phyloP scores from a whole-genome alignment of 345 rosid species.

The Sapria himalayana region DNA sequence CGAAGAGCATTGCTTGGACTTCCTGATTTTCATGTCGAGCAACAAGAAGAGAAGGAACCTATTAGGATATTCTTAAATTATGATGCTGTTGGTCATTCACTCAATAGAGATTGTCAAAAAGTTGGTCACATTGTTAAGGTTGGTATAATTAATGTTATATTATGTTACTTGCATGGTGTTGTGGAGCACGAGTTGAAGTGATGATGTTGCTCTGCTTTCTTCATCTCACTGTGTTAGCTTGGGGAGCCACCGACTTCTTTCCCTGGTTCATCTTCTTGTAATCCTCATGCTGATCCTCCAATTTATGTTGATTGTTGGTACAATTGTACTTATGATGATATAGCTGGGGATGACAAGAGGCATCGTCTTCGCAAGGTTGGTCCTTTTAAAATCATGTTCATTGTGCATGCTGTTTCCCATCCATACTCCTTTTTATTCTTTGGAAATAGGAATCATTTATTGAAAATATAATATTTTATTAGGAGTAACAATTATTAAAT shows the following conservation, averaged over 20 bases:
- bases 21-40: constrained; percentile 12
- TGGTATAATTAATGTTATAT: constrained; percentile 11
- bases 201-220: neutral
- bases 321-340: constrained; percentile 84
- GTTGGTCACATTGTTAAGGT: constrained; percentile 90
- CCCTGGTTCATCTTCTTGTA: constrained; percentile 47
- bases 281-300: constrained; percentile 58
- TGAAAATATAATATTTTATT: no score
- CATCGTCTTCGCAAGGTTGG: constrained; percentile 74
- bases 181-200: no score
- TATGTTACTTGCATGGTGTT: no score
- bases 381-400: no score
- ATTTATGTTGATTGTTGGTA: constrained; percentile 90
- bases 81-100: constrained; percentile 95
- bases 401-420: no score
- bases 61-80: constrained; percentile 84
- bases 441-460: no score
- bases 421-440: no score
- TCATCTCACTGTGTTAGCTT: constrained; percentile 23
- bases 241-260: constrained; percentile 68
- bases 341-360: constrained; percentile 72
- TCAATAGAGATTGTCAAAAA: constrained; percentile 64
- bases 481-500: no score
- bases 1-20: constrained; percentile 68
- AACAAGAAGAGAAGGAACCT: constrained; percentile 52